phyloP scores from a whole-genome alignment of 768 basidiomycete species.

The Mycena rosella region DNA sequence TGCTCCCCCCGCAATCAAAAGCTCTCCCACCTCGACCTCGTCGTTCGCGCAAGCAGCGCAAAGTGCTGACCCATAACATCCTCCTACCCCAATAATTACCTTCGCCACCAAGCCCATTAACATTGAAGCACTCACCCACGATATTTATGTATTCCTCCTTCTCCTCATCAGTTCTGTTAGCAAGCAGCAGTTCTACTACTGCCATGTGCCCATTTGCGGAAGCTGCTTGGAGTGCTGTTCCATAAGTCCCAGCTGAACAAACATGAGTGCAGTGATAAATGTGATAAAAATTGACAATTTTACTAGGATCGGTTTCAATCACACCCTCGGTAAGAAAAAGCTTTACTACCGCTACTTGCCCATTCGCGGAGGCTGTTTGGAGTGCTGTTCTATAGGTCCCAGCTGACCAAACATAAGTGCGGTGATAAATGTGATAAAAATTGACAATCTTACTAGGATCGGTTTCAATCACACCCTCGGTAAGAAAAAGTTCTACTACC shows the following conservation, averaged over 20 bases:
- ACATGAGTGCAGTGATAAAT: background rate
- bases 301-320: background rate
- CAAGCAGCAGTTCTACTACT: background rate
- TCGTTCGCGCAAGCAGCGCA: too few relatives aligned
- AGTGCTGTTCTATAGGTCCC: too few relatives aligned
- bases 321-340: background rate
- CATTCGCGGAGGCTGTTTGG: too few relatives aligned
- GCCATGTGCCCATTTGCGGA: background rate
- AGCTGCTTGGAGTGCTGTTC: slow-evolving; percentile 1
- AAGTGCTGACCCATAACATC: slow-evolving; percentile 11
- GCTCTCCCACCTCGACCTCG: background rate
- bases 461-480: too few relatives aligned
- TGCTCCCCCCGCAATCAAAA: background rate
- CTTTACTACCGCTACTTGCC: too few relatives aligned
- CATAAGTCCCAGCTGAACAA: background rate
- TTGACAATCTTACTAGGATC: too few relatives aligned
- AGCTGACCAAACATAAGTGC: too few relatives aligned
- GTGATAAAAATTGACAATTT: background rate
- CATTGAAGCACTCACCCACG: background rate
- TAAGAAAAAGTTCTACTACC: too few relatives aligned
- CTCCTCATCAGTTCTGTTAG: background rate
- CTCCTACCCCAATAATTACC: background rate
- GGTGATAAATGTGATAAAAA: too few relatives aligned
- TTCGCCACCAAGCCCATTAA: background rate
- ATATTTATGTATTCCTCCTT: background rate